Percentiles rank a stretch among this genome's conserved stretches.
Conservation (phyloP, 1,139 yeast genomes). For the Nakaseomyces bracarensis region DNA sequence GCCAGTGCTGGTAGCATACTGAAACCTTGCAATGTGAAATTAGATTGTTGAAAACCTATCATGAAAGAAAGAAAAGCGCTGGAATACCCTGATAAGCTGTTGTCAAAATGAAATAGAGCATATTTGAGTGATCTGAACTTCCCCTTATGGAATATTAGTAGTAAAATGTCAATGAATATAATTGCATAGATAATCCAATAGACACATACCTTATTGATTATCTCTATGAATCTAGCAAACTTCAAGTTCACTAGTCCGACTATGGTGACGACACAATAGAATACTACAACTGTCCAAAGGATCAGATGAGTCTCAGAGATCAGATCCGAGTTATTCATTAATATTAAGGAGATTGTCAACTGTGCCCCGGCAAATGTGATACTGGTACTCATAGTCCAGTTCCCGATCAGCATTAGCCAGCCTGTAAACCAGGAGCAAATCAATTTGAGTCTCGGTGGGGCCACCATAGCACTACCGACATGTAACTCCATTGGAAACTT, state of each 20-base stretch:
- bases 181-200: constrained; percentile 69
- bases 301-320: constrained; percentile 48
- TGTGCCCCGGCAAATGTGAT: constrained; percentile 70
- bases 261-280: constrained; percentile 45
- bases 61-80: constrained; percentile 51
- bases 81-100: constrained; percentile 66
- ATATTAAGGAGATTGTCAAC: constrained; percentile 56
- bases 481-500: constrained; percentile 71
- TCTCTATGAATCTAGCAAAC: constrained; percentile 51
- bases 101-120: constrained; percentile 62
- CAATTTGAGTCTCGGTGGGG: constrained; percentile 47
- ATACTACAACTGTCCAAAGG: constrained; percentile 46
- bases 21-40: constrained; percentile 73
- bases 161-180: constrained; percentile 54
- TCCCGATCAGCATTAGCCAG: constrained; percentile 64
- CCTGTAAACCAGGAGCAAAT: constrained; percentile 68
- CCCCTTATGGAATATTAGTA: constrained; percentile 49
- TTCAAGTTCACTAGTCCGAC: constrained; percentile 57
- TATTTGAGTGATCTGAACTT: constrained; percentile 51
- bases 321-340: constrained; percentile 45
- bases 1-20: constrained; percentile 76
- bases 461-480: constrained; percentile 64
- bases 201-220: constrained; percentile 57
- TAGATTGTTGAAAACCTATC: constrained; percentile 69
- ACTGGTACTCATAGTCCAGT: constrained; percentile 68